Percentiles rank a stretch among this genome's conserved stretches.
Evolutionary conservation across 495 filamentous ascomycete species (phyloP).

Genomic region (Neurospora sp.): DNA sequence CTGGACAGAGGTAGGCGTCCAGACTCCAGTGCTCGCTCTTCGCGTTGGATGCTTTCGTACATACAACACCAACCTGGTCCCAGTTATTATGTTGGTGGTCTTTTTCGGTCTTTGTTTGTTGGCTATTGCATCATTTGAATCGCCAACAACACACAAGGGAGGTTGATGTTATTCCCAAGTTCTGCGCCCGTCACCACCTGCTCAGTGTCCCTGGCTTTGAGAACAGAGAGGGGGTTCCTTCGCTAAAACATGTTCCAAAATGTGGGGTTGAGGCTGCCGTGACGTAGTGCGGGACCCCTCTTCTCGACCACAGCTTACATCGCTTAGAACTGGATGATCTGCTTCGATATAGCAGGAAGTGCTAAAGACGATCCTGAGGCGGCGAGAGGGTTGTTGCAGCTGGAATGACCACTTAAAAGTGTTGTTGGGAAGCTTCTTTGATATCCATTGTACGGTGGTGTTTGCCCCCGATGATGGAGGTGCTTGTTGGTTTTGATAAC

Average conservation of each 20-base stretch:
- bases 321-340: neutral
- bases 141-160: neutral
- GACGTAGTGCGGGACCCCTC: constrained; percentile 6
- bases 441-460: neutral
- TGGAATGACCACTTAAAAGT: neutral
- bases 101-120: neutral
- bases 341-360: neutral
- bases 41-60: neutral
- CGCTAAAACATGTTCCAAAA: neutral
- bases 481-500: neutral
- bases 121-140: neutral
- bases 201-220: constrained; percentile 12
- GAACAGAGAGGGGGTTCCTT: neutral
- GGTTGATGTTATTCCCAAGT: neutral
- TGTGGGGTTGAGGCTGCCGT: constrained; percentile 17
- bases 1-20: neutral
- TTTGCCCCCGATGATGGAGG: neutral
- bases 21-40: neutral
- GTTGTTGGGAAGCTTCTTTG: neutral
- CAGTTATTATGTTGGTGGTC: neutral
- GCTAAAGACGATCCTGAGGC: neutral
- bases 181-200: neutral
- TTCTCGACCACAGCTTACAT: neutral
- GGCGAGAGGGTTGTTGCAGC: neutral
- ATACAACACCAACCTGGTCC: neutral